Evolutionary conservation across 2,329 filamentous ascomycete species (phyloP).

Genomic region (Talaromyces sp.): DNA sequence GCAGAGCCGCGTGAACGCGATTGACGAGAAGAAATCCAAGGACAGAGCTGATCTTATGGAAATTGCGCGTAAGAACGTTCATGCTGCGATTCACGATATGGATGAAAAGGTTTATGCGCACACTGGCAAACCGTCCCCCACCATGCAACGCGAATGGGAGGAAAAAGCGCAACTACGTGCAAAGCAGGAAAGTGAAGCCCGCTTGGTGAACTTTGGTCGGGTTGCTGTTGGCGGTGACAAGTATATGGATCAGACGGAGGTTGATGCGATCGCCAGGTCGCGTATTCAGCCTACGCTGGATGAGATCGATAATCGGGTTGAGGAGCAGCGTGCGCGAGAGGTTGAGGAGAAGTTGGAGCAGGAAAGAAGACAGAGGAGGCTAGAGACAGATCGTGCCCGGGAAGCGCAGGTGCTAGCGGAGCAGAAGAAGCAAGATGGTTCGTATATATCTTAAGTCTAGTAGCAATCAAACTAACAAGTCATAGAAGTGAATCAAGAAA

Average conservation of each 20-base stretch:
- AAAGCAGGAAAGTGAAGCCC: constrained; percentile 59
- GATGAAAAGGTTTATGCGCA: constrained; percentile 75
- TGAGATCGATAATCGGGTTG: constrained; percentile 75
- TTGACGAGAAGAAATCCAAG: constrained; percentile 67
- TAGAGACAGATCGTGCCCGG: constrained; percentile 41
- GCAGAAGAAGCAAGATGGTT: constrained; percentile 30
- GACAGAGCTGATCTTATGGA: constrained; percentile 74
- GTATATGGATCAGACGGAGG: constrained; percentile 71
- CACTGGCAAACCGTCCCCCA: constrained; percentile 68
- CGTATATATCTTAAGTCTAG: constrained; percentile 12
- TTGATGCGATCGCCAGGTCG: constrained; percentile 73
- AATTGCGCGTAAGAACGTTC: constrained; percentile 81
- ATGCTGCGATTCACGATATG: constrained; percentile 70
- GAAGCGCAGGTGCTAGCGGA: constrained; percentile 36
- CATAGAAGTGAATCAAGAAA: not conserved
- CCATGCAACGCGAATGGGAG: constrained; percentile 73
- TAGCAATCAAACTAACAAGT: not conserved
- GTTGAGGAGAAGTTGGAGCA: constrained; percentile 61
- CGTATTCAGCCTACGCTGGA: constrained; percentile 79
- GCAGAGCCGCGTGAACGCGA: constrained; percentile 62
- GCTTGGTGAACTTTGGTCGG: constrained; percentile 53
- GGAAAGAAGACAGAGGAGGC: constrained; percentile 61
- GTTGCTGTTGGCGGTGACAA: constrained; percentile 74
- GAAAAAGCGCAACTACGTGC: constrained; percentile 66
- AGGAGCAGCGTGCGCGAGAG: constrained; percentile 65